These are phyloP conservation scores for Rhizoclosmatium globosum DNA, from an alignment of 192 early-diverging fungal species.

Conservation along the genomic window DNA sequence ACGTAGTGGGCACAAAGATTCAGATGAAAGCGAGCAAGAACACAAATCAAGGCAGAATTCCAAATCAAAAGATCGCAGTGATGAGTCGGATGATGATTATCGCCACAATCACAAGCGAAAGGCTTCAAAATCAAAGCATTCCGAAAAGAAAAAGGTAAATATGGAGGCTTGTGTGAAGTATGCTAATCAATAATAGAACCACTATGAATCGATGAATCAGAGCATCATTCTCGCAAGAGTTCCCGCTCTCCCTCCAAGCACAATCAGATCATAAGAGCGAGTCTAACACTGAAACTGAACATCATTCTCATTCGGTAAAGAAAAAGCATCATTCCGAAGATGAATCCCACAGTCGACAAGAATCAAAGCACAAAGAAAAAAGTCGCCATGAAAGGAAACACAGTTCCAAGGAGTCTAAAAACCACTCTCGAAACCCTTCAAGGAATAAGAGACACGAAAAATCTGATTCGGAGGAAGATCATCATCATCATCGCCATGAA, in stretches of 20 bases:
- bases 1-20: no score
- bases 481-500: not conserved
- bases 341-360: not conserved
- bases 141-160: no score
- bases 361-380: not conserved
- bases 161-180: no score
- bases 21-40: no score
- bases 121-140: no score
- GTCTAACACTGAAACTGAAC: not conserved
- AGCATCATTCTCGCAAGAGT: not conserved
- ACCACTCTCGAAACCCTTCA: no score
- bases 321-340: slow-evolving; percentile 3
- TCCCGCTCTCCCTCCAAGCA: slow-evolving; percentile 7
- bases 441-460: not conserved
- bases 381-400: no score
- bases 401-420: no score
- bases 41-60: not conserved
- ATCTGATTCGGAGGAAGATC: not conserved
- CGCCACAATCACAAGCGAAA: no score
- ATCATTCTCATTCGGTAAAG: not conserved
- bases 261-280: not conserved
- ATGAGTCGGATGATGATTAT: not conserved
- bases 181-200: no score
- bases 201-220: slow-evolving; percentile 8
- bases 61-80: not conserved